Evolutionary conservation across 106 monocot genomes (phyloP), one percentile per base, ranked within the genome.

Genomic region (Iris macrosiphon): DNA sequence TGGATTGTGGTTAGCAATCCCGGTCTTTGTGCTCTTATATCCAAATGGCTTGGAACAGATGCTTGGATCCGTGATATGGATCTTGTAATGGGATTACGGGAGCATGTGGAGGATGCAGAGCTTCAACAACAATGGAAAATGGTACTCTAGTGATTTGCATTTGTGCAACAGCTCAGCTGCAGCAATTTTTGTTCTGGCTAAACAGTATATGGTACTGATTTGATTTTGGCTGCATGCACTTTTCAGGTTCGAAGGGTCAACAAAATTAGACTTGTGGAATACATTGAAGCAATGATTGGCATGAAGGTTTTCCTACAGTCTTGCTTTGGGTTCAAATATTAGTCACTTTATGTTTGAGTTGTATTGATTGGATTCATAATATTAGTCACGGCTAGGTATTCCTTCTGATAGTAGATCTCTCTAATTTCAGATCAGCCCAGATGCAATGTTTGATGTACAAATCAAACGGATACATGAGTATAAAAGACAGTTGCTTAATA

Each of bases 391-490:
- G n/a, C n/a, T n/a, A n/a, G 1, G 18, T 44, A 18, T 29, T 15
- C 29, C 29, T 29, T 6, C 7, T 49, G 28, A 23, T 41, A 43
- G 14, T 11, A 35, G 27, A 24, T 50, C 34, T 27, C 23, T 55
- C 9, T 35, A 17, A 19, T 62, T 51, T 2, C 59, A 73, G 72
- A 65, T 74, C 51, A 67, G 66, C 16, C 73, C 73, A 60, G 73
- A 74, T 61, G 73, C 73, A 45, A 74, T 74, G 60, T 74, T 74
- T 55, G 73, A 74, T 54, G 73, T 74, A 49, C 73, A 74, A 40
- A 41, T 74, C 46, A 74, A 74, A 59, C 40, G 73, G 38, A 74
- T 74, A 45, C 73, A 74, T 30, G 73, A 74, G 39, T 74, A 74
- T 45, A 74, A 73, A 31, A 65, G 73, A 31, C 73, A 73, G n/a